These are phyloP conservation scores for Yamadazyma triangularis DNA, from an alignment of 1,139 yeast species.

Conservation along the genomic window DNA sequence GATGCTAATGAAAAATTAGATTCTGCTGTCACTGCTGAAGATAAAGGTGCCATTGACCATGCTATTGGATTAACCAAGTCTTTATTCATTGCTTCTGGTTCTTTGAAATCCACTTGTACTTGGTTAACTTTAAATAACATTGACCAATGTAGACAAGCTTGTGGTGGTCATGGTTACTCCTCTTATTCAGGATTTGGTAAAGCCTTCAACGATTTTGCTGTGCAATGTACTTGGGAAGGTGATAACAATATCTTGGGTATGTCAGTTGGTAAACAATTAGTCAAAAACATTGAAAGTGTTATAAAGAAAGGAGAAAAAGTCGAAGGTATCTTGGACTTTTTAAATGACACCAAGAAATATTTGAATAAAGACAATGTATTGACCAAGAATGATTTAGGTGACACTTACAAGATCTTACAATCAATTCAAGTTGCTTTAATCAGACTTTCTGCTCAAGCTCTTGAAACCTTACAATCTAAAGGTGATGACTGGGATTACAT, in stretches of 20 bases:
- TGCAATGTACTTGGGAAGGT: conserved; percentile 54
- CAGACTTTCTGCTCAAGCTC: conserved; percentile 33
- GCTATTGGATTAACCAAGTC: conserved; percentile 41
- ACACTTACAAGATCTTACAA: conserved; percentile 27
- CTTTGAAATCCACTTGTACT: conserved; percentile 45
- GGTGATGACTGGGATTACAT: conserved; percentile 40
- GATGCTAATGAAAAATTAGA: conserved; percentile 51
- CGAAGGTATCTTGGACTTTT: conserved; percentile 34
- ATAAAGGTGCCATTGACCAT: conserved; percentile 30
- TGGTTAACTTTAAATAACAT: conserved; percentile 46
- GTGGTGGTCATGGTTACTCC: conserved; percentile 53
- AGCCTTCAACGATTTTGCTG: conserved; percentile 48
- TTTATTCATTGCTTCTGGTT: conserved; percentile 44
- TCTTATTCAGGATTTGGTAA: conserved; percentile 45
- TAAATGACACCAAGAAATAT: conserved; percentile 31
- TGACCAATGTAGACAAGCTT: conserved; percentile 47
- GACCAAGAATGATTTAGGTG: conserved; percentile 25
- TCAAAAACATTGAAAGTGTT: conserved; percentile 33
- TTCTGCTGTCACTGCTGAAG: conserved; percentile 43
- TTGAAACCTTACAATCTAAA: conserved; percentile 24
- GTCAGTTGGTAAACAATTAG: conserved; percentile 44
- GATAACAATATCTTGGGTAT: conserved; percentile 46
- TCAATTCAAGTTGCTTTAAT: conserved; percentile 43
- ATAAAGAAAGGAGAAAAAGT: conserved; percentile 28
- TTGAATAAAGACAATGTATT: conserved; percentile 23